Base-by-base conservation (phyloP, 306 rosid species). In the Fagus sylvatica region DNA sequence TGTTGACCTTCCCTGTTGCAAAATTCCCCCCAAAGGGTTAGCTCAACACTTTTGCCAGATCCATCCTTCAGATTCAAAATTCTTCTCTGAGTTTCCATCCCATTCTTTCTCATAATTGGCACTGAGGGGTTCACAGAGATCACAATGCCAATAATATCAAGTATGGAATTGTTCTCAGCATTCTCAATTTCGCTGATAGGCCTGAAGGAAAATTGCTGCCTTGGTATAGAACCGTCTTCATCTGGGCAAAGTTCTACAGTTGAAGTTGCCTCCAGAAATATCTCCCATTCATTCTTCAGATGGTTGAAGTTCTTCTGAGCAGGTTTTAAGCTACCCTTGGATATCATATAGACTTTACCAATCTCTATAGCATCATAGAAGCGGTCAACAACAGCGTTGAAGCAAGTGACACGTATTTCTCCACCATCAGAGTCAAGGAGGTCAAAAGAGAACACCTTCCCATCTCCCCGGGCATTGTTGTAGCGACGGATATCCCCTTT, bases 391-490 rank as follows among this genome's bases (percentile, higher is more conserved):
- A 93, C 90, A 67, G 98, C 97, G 86, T 95, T 95, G 88, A 95
- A 95, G 82, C 99, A 93, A 62, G 99, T 93, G 69, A 90, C 93
- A 41, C 98, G 87, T 76, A 95, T 90, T 85, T 95, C 99, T 74
- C 99, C 99, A 43, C 99, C 98, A 65, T 95, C 97, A 76, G 96
- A 95, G 81, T 95, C 99, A 57, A 95, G 97, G 74, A 95, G 97
- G 81, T 95, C 99, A 42, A 95, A 95, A 5, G 98, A 91, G 87
- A 95, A 95, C 33, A 95, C 98, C 82, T 95, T 95, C 28, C 99
- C 99, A 80, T 93, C 99, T 87, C 99, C 99, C 12, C 94, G 87
- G 53, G 97, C 98, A 85, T 95, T 95, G 74, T 95, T 95, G 75
- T 95, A 95, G 74, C 98, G 95, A 76, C 98, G 98, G 39, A 90